Evolutionary conservation across 768 basidiomycete species (phyloP).

Genomic region (Hortiboletus campestris): DNA sequence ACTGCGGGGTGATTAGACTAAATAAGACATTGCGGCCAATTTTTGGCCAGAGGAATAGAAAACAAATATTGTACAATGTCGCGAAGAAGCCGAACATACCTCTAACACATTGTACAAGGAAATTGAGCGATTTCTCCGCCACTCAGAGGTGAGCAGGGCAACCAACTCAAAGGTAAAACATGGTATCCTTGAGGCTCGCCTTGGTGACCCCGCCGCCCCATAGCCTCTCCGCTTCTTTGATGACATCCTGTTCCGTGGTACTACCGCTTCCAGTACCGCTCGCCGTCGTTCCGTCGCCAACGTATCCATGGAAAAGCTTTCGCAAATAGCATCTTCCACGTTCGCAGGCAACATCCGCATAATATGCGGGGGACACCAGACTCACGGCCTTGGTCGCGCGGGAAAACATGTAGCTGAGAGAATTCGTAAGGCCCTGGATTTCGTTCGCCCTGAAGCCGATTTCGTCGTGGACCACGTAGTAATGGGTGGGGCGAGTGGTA

Average conservation of each 20-base stretch:
- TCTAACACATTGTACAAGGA: not conserved
- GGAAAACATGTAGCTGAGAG: constrained; percentile 55
- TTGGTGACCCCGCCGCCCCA: constrained; percentile 61
- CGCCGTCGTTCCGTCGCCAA: constrained; percentile 25
- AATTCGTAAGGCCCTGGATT: constrained; percentile 54
- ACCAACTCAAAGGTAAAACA: constrained; percentile 65
- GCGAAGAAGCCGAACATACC: not conserved
- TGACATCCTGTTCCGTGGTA: constrained; percentile 47
- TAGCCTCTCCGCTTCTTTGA: constrained; percentile 47
- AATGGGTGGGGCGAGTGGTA: constrained; percentile 53
- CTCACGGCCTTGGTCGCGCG: constrained; percentile 53
- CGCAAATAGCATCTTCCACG: constrained; percentile 53
- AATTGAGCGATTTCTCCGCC: not conserved
- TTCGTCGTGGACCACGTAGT: constrained; percentile 56
- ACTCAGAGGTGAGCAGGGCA: not conserved
- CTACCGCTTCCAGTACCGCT: constrained; percentile 36
- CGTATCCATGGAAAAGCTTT: constrained; percentile 42
- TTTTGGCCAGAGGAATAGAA: not conserved
- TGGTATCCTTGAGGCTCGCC: constrained; percentile 55
- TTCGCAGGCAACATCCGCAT: constrained; percentile 52
- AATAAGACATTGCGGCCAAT: not conserved
- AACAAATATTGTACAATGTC: not conserved
- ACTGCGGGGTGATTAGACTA: not conserved
- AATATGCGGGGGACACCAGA: constrained; percentile 37
- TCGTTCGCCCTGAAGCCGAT: constrained; percentile 47